Evolutionary conservation across 495 filamentous ascomycete genomes (phyloP).

Genomic region (Penicillium tannophilum): DNA sequence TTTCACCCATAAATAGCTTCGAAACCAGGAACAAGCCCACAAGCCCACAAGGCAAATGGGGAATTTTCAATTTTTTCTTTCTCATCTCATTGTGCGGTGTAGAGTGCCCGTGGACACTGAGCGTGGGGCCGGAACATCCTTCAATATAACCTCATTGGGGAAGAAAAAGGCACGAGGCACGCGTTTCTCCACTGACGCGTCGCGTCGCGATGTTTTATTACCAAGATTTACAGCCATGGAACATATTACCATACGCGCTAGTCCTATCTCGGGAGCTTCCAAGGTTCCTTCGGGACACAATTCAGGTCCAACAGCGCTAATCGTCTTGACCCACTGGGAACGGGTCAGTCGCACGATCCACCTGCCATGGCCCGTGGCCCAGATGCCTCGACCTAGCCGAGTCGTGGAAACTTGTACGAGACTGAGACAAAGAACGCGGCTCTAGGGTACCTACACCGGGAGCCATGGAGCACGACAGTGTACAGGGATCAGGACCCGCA

Average conservation of each 20-base stretch:
- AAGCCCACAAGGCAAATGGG: not conserved
- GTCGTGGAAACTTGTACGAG: not conserved
- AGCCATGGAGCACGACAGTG: too few species aligned
- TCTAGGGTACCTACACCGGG: not conserved
- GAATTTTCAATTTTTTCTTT: constrained; percentile 5
- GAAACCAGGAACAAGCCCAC: not conserved
- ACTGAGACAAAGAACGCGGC: not conserved
- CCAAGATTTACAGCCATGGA: not conserved
- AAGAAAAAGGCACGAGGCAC: constrained; percentile 2
- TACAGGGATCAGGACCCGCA: not conserved
- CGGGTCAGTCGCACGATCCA: not conserved
- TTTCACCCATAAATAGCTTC: constrained; percentile 1
- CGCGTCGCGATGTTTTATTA: constrained; percentile 14
- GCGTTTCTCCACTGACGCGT: constrained; percentile 16
- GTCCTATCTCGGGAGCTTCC: not conserved
- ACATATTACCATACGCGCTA: not conserved
- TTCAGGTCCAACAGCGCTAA: not conserved
- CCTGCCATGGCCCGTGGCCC: not conserved
- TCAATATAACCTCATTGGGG: constrained; percentile 22
- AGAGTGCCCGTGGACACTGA: constrained; percentile 1
- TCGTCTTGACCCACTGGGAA: not conserved
- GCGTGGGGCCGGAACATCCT: constrained; percentile 2
- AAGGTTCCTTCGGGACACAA: not conserved
- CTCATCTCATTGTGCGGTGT: constrained; percentile 24
- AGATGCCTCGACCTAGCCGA: not conserved